These are phyloP conservation scores for Pneumocystis carinii DNA, from an alignment of 1,139 yeast species.

Conservation along the genomic window DNA sequence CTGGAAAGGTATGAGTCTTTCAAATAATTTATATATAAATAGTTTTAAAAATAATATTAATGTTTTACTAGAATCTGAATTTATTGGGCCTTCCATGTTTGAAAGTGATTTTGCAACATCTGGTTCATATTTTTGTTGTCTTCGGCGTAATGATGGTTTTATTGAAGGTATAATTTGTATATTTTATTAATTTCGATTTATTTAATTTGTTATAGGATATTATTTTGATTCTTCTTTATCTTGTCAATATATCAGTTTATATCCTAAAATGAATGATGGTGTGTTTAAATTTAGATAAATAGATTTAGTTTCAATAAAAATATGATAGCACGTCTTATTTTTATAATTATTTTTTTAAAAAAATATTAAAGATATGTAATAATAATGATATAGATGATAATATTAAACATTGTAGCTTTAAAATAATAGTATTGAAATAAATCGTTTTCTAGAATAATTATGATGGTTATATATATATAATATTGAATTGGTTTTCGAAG, in stretches of 20 bases:
- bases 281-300: neutral
- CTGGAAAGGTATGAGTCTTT: neutral
- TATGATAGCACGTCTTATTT: slow-evolving; percentile 1
- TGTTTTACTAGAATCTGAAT: neutral
- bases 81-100: neutral
- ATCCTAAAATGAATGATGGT: slow-evolving; percentile 1
- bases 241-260: neutral
- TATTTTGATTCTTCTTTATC: neutral
- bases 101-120: neutral
- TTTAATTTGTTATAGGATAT: neutral
- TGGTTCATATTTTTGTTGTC: neutral
- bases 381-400: neutral
- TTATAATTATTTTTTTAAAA: slow-evolving; percentile 1
- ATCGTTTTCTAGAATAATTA: neutral
- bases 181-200: neutral
- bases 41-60: neutral
- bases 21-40: neutral
- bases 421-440: neutral
- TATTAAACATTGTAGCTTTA: neutral
- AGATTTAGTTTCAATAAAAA: slow-evolving; percentile 2
- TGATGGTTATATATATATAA: neutral
- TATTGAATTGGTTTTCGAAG: neutral
- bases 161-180: neutral
- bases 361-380: neutral
- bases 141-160: neutral